Evolutionary conservation across 2,329 filamentous ascomycete species (phyloP), one percentile per base, ranked within the genome.

Genomic region (Acephala macrosclerotiorum): DNA sequence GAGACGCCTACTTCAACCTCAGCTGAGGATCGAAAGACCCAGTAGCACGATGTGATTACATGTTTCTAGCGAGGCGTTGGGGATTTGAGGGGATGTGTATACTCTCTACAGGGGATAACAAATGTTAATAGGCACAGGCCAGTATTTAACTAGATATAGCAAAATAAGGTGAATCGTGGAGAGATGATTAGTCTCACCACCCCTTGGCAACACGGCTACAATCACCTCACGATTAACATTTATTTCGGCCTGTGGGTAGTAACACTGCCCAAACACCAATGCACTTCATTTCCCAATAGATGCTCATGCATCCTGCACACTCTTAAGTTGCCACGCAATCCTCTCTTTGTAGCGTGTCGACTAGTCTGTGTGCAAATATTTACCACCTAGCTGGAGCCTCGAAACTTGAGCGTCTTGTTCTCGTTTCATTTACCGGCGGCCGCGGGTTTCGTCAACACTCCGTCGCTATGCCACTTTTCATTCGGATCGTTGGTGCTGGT

Each of bases 301-400:
- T n/a, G 22, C 35, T 29, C 22, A n/a, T 45, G 12, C 38, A 60
- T 22, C 55, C 59, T 91, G 93, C 93, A 95, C 91, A 91, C 92
- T 91, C 91, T 97, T 97, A 91, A 97, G 94, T 96, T 97, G 92
- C 87, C 93, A 94, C 87, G 86, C 88, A 82, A 81, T 71, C 78
- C 83, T 84, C 87, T 82, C 82, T 85, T 91, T 87, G 87, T 95
- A 89, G 89, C 87, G 88, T 94, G 92, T 89, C 91, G 89, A 96
- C 94, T 89, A 96, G 94, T 97, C 94, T 92, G 88, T 89, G 91
- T 96, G 94, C 94, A 92, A 84, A 97, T 85, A 97, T 73, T 67
- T 63, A 77, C 58, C 65, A 70, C 72, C 75, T 67, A 60, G 72
- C 74, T 76, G 75, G 75, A 76, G 75, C 74, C 75, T 72, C 69